Evolutionary conservation across 768 basidiomycete species (phyloP), one percentile per base, ranked within the genome.

Genomic region (Rhodosporidiobolus odoratus): DNA sequence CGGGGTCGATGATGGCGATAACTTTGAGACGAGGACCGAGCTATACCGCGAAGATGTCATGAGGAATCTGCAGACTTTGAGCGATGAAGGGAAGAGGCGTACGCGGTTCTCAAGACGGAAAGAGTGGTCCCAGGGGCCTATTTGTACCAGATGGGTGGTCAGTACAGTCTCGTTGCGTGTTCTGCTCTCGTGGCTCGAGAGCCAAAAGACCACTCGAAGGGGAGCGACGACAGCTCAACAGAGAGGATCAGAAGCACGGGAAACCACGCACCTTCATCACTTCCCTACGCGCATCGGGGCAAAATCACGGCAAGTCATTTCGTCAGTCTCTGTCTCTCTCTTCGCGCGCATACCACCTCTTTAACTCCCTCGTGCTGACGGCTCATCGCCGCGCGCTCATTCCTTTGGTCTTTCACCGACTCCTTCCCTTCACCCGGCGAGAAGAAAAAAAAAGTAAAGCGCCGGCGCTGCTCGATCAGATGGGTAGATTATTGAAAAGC

Each of bases 1-100:
- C 88, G 27, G 95, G 95, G 80, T 99, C 95, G 78, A 99, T 88
- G 67, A 99, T 83, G 34, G 92, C 95, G 72, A 94, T 87, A 66
- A 99, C 91, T 80, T 95, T 97, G 80, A 98, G 89, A 74, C 95
- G 91, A 30, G 87, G 88, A 57, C 95, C 95, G 69, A 98, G 89
- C 83, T 98, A 94, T 98, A 94, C 5, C 25, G 32, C 3, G 58
- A 81, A 92, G 66, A 37, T 41, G 5, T n/a, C n/a, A 32, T 25
- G 40, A 15, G 35, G 35, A 40, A 4, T 30, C 19, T 37, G 25
- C 40, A 35, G 59, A 38, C n/a, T 50, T 23, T 17, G 19, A 27
- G 12, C 17, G 57, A 25, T 19, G 38, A 48, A 9, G 21, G n/a
- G 9, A 34, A 4, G 54, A 52, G 19, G 21, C 40, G 34, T 5